A percentile compares a stretch with the other conserved stretches of the same genome.
Evolutionary conservation across 2,329 filamentous ascomycete genomes (phyloP).

Genomic region (Cladosporium sp.): DNA sequence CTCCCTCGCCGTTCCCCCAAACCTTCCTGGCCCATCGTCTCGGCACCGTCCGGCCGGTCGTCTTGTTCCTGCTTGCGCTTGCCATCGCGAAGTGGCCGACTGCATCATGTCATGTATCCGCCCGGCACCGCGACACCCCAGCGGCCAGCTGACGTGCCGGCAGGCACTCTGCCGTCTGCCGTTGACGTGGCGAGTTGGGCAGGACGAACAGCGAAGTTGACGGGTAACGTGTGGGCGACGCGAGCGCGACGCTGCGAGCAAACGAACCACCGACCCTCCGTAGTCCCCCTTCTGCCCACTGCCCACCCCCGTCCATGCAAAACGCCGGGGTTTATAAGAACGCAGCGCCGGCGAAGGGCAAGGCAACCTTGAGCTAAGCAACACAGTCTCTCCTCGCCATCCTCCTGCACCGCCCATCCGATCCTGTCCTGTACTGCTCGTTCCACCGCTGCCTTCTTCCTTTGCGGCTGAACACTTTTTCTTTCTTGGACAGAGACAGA

Average conservation of each 20-base stretch:
- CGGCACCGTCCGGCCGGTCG: constrained; percentile 4
- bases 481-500: too few species aligned
- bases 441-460: too few species aligned
- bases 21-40: too few species aligned
- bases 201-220: constrained; percentile 11
- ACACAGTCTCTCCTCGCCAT: neutral
- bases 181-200: constrained; percentile 12
- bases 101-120: neutral
- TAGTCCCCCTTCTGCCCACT: too few species aligned
- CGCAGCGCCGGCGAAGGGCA: neutral
- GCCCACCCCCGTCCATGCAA: neutral
- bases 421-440: too few species aligned
- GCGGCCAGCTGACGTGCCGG: constrained; percentile 7
- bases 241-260: constrained; percentile 3
- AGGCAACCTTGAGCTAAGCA: constrained; percentile 5
- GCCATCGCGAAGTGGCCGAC: neutral
- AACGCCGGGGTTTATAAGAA: constrained; percentile 8
- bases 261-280: neutral
- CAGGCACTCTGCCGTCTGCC: constrained; percentile 4
- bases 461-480: too few species aligned
- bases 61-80: neutral
- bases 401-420: neutral
- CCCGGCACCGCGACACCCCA: constrained; percentile 4
- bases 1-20: neutral
- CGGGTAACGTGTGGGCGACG: constrained; percentile 7